phyloP scores from a whole-genome alignment of 352 stramenopile genomes.

The Globisporangium solare region DNA sequence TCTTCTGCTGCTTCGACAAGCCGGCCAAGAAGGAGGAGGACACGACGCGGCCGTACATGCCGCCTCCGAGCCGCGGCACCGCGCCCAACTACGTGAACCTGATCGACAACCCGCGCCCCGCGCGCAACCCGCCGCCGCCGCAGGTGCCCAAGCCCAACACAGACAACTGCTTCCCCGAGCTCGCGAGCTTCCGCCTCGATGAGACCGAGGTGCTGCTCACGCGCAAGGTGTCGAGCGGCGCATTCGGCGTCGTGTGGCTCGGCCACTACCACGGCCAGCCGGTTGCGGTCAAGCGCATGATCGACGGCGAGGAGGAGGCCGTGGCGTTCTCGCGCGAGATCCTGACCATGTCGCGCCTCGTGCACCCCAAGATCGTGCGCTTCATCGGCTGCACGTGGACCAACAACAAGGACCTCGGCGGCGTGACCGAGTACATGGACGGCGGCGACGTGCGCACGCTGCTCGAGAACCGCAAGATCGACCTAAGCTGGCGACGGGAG shows the following conservation, averaged over 20 bases:
- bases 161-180: slow-evolving; percentile 67
- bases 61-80: neutral
- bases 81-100: slow-evolving; percentile 1
- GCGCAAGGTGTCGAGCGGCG: slow-evolving; percentile 77
- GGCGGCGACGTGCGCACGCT: slow-evolving; percentile 79
- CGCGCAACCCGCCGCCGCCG: neutral
- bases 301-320: slow-evolving; percentile 71
- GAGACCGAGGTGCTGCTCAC: slow-evolving; percentile 80
- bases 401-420: slow-evolving; percentile 65
- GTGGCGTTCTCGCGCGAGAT: slow-evolving; percentile 80
- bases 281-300: slow-evolving; percentile 86
- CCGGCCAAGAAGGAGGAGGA: neutral
- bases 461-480: slow-evolving; percentile 76
- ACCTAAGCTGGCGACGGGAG: slow-evolving; percentile 74
- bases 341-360: slow-evolving; percentile 75
- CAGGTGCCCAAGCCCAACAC: slow-evolving; percentile 23
- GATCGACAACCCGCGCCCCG: slow-evolving; percentile 3
- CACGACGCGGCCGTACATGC: slow-evolving; percentile 10
- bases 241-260: slow-evolving; percentile 82
- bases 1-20: slow-evolving; percentile 8
- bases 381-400: slow-evolving; percentile 87
- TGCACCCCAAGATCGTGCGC: slow-evolving; percentile 79
- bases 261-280: slow-evolving; percentile 84
- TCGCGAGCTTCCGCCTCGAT: slow-evolving; percentile 70
- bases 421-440: slow-evolving; percentile 86